phyloP scores from a whole-genome alignment of 1,284 basidiomycete genomes.

The Inonotus hispidus region DNA sequence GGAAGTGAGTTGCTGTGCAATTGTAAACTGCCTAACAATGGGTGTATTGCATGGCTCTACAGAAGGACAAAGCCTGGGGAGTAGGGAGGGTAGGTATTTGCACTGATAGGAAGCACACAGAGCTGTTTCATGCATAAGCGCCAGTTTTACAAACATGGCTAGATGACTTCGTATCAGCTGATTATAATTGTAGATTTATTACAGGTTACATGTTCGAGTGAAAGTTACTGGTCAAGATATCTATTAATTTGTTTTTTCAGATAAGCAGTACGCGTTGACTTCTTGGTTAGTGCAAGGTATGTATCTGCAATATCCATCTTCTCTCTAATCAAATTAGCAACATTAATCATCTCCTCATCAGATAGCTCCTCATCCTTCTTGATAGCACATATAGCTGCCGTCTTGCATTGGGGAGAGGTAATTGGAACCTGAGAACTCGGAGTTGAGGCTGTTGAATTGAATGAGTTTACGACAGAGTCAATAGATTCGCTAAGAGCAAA shows the following conservation, averaged over 20 bases:
- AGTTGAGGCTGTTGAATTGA: background rate
- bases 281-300: conserved; percentile 23
- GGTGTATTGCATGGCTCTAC: conserved; percentile 6
- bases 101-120: too few species aligned
- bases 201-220: background rate
- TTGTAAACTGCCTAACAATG: background rate
- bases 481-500: background rate
- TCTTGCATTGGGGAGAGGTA: conserved; percentile 10
- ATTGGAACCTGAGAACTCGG: background rate
- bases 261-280: conserved; percentile 2
- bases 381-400: conserved; percentile 10
- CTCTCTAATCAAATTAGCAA: conserved; percentile 21
- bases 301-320: conserved; percentile 25
- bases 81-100: too few species aligned
- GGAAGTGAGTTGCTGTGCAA: conserved; percentile 13
- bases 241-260: background rate
- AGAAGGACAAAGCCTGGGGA: too few species aligned
- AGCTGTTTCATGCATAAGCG: too few species aligned
- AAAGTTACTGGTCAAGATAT: background rate
- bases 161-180: background rate
- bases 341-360: conserved; percentile 12
- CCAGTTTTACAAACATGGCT: too few species aligned
- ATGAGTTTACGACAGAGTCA: conserved; percentile 1
- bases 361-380: conserved; percentile 19
- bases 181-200: too few species aligned